Evolutionary conservation across 1,284 basidiomycete species (phyloP).

Genomic region (Leccinum subrobustum): DNA sequence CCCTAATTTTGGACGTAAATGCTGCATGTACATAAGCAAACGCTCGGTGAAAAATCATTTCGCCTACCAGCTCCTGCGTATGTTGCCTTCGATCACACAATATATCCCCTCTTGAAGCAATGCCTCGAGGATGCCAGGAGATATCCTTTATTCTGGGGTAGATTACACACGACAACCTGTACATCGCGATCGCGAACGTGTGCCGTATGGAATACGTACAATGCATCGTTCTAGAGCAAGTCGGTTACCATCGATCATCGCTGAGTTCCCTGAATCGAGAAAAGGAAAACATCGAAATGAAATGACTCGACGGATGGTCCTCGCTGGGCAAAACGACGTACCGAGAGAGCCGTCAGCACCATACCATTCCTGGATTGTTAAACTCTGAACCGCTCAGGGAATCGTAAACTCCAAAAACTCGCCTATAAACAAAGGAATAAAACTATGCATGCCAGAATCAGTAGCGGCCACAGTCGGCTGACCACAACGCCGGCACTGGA

Average conservation of each 20-base stretch:
- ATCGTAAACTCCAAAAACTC: not conserved
- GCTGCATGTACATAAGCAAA: not conserved
- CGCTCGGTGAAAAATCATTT: not conserved
- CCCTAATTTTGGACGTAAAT: not conserved
- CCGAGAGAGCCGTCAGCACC: not conserved
- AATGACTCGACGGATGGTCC: not conserved
- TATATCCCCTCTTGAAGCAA: not conserved
- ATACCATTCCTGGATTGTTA: not conserved
- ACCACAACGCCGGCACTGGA: not conserved
- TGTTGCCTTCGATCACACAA: not conserved
- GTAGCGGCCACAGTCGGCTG: not conserved
- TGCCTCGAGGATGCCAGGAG: not conserved
- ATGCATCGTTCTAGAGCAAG: not conserved
- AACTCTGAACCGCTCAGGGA: not conserved
- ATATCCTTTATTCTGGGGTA: not conserved
- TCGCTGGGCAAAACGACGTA: not conserved
- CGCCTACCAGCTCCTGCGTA: not conserved
- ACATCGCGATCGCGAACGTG: not conserved
- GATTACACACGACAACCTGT: not conserved
- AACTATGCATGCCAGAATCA: not conserved
- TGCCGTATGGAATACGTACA: not conserved
- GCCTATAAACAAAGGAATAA: not conserved
- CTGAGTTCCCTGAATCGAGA: not conserved
- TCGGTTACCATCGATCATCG: not conserved
- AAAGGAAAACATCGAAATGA: not conserved